phyloP scores from a whole-genome alignment of 169 alveolate genomes.

The Plasmodium cynomolgi region DNA sequence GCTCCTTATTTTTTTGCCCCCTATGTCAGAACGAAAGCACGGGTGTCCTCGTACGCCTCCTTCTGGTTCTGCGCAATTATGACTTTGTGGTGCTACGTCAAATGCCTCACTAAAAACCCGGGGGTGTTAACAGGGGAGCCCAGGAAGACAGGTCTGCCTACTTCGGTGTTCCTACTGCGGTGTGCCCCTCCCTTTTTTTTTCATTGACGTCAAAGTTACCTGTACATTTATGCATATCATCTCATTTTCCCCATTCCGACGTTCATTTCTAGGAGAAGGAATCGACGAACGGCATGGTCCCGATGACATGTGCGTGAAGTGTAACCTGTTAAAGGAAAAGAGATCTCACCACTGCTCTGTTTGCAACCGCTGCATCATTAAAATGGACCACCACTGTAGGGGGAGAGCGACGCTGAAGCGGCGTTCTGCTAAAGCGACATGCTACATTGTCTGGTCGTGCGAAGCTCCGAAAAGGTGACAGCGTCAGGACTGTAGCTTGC shows the following conservation, averaged over 20 bases:
- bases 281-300: neutral
- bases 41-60: neutral
- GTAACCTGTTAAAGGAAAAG: constrained; percentile 37
- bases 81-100: constrained; percentile 65
- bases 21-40: constrained; percentile 20
- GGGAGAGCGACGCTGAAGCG: neutral
- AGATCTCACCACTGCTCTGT: constrained; percentile 91
- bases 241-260: neutral
- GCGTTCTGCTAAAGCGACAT: neutral
- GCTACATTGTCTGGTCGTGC: neutral
- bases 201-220: neutral
- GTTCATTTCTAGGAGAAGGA: neutral
- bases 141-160: neutral
- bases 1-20: neutral
- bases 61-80: constrained; percentile 39
- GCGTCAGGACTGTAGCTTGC: neutral
- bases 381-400: constrained; percentile 92
- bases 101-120: constrained; percentile 45
- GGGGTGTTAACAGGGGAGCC: constrained; percentile 25
- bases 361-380: constrained; percentile 89
- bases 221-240: neutral
- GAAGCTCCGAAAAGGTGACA: neutral
- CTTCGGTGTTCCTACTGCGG: neutral
- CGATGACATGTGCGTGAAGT: constrained; percentile 26
- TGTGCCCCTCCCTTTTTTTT: neutral